Percentiles rank a stretch among this genome's conserved stretches.
Conservation (phyloP, 2,329 filamentous ascomycete species). For the Colletotrichum theobromicola region DNA sequence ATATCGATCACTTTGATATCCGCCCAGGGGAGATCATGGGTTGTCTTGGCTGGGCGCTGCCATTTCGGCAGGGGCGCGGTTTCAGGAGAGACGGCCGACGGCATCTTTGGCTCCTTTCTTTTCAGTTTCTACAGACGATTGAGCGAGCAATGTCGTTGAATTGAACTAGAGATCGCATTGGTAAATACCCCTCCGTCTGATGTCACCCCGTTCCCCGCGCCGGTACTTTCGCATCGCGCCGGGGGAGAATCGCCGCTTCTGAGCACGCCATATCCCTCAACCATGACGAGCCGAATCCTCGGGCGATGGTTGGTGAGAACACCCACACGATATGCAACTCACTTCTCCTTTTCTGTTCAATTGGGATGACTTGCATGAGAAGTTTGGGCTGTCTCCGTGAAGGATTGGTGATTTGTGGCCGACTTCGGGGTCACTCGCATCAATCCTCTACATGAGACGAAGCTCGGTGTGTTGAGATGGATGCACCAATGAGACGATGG, state of each 20-base stretch:
- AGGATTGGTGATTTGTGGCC: neutral
- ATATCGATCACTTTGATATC: conserved; percentile 60
- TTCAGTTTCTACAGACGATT: neutral
- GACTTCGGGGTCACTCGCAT: neutral
- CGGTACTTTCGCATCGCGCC: neutral
- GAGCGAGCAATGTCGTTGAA: neutral
- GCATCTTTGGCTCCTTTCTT: conserved; percentile 1
- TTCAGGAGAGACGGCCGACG: conserved; percentile 8
- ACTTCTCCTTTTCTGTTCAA: fast-evolving
- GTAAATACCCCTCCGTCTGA: conserved; percentile 14
- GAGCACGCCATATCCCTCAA: conserved; percentile 21
- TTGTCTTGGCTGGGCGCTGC: conserved; percentile 33
- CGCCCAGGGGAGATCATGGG: conserved; percentile 44
- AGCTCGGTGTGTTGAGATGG: neutral
- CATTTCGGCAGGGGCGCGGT: conserved; percentile 24
- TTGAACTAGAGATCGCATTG: neutral
- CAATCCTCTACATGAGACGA: neutral
- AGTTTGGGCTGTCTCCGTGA: neutral
- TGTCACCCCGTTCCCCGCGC: conserved; percentile 2
- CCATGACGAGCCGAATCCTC: neutral
- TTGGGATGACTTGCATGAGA: neutral
- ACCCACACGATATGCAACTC: neutral
- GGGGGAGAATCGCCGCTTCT: neutral
- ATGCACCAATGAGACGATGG: neutral
- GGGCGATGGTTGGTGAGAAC: neutral